Conservation (phyloP, 2,329 filamentous ascomycete species). For the Neopestalotiopsis sp. region DNA sequence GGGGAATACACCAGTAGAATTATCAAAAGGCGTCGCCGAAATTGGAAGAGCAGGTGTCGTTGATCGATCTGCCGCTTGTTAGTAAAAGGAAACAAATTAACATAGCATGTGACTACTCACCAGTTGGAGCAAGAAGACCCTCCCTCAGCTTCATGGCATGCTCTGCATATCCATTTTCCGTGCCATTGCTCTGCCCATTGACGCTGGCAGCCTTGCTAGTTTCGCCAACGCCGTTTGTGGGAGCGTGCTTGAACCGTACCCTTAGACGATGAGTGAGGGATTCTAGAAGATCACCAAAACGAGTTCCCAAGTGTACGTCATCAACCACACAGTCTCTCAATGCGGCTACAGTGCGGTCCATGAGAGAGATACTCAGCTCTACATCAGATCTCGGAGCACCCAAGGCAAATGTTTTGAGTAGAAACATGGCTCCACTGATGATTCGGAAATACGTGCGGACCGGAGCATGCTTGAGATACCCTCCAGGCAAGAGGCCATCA, state of each 20-base stretch:
- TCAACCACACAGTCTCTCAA: conserved; percentile 81
- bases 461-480: conserved; percentile 81
- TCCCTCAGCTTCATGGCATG: conserved; percentile 32
- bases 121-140: conserved; percentile 30
- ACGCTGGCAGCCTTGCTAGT: conserved; percentile 28
- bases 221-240: conserved; percentile 46
- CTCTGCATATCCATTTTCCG: conserved; percentile 30
- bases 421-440: conserved; percentile 83
- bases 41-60: conserved; percentile 55
- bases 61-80: conserved; percentile 40
- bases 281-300: conserved; percentile 83
- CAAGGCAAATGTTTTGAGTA: conserved; percentile 83
- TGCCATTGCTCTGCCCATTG: conserved; percentile 34
- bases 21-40: conserved; percentile 67
- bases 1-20: conserved; percentile 59
- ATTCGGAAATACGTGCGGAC: conserved; percentile 88
- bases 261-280: conserved; percentile 76
- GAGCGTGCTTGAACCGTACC: conserved; percentile 73
- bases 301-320: conserved; percentile 83
- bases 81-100: conserved; percentile 16
- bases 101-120: conserved; percentile 25
- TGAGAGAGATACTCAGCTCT: conserved; percentile 73
- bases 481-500: conserved; percentile 73
- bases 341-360: conserved; percentile 76
- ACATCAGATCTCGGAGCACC: conserved; percentile 81